These are phyloP conservation scores for Beauveria sp. DNA, from an alignment of 2,329 filamentous ascomycete species.

Conservation along the genomic window DNA sequence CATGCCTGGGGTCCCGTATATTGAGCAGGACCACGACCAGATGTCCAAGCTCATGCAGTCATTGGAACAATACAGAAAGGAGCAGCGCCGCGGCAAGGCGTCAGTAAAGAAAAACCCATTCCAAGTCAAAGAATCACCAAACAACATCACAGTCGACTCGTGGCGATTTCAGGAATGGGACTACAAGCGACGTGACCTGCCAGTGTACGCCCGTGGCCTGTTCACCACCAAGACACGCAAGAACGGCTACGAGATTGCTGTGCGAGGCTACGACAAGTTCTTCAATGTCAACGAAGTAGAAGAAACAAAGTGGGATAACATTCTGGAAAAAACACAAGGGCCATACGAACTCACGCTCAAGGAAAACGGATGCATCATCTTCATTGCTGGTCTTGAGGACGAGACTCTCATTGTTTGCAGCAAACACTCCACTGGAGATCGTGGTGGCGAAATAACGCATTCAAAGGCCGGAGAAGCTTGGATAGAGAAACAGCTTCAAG, in stretches of 20 bases:
- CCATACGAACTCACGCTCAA: slow-evolving; percentile 96
- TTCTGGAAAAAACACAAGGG: slow-evolving; percentile 66
- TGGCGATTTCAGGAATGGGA: slow-evolving; percentile 95
- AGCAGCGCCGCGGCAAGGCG: slow-evolving; percentile 52
- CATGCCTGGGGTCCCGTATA: slow-evolving; percentile 44
- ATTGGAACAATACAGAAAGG: slow-evolving; percentile 51
- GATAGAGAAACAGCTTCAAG: slow-evolving; percentile 70
- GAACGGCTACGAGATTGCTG: slow-evolving; percentile 67
- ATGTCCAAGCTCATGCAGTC: slow-evolving; percentile 57
- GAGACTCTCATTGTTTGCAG: slow-evolving; percentile 91
- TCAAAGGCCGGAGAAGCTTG: slow-evolving; percentile 75
- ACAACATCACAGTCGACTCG: slow-evolving; percentile 67
- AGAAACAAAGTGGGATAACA: slow-evolving; percentile 75
- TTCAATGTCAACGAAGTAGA: slow-evolving; percentile 85
- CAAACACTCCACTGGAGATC: slow-evolving; percentile 87
- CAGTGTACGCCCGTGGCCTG: slow-evolving; percentile 86
- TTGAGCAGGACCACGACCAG: slow-evolving; percentile 60
- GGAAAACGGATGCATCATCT: slow-evolving; percentile 99
- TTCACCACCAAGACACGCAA: slow-evolving; percentile 71
- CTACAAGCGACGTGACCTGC: slow-evolving; percentile 80
- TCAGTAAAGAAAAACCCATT: slow-evolving; percentile 78
- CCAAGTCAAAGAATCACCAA: slow-evolving; percentile 51
- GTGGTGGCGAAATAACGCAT: slow-evolving; percentile 66
- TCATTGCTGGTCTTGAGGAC: slow-evolving; percentile 85
- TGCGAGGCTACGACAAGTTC: slow-evolving; percentile 96